Evolutionary conservation across 2,329 filamentous ascomycete species (phyloP).

Genomic region (Botrytis medusae): DNA sequence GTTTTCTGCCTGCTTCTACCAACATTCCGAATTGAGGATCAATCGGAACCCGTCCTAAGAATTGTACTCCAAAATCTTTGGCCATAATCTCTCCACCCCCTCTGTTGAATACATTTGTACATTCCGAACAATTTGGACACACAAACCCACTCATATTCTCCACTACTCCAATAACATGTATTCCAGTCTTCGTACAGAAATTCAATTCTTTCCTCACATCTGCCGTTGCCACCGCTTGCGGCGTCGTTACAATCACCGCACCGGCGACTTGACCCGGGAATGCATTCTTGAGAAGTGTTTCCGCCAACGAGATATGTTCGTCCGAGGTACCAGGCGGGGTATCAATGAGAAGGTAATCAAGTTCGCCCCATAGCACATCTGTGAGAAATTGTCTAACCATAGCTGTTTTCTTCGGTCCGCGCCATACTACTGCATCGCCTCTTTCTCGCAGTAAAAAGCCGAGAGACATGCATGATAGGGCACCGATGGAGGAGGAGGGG

Average conservation of each 20-base stretch:
- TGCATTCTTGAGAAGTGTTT: slow-evolving; percentile 71
- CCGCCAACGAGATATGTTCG: slow-evolving; percentile 93
- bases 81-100: slow-evolving; percentile 91
- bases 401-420: slow-evolving; percentile 96
- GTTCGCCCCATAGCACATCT: slow-evolving; percentile 82
- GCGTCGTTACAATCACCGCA: slow-evolving; percentile 93
- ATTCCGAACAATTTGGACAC: slow-evolving; percentile 77
- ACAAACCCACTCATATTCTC: slow-evolving; percentile 97
- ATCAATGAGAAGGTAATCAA: slow-evolving; percentile 93
- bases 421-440: slow-evolving; percentile 93
- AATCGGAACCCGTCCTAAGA: slow-evolving; percentile 84
- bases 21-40: slow-evolving; percentile 88
- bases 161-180: slow-evolving; percentile 85
- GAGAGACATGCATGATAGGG: slow-evolving; percentile 83
- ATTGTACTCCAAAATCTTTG: slow-evolving; percentile 76
- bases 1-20: slow-evolving; percentile 70
- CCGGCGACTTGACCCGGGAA: slow-evolving; percentile 71
- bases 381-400: slow-evolving; percentile 97
- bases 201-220: slow-evolving; percentile 87
- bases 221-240: slow-evolving; percentile 87
- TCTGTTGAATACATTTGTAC: slow-evolving; percentile 89
- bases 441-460: slow-evolving; percentile 83
- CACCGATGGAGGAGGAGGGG: slow-evolving; percentile 53
- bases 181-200: slow-evolving; percentile 80
- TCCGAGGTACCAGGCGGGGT: slow-evolving; percentile 95